Conservation (phyloP, 306 rosid genomes). For the Acacia crassicarpa region DNA sequence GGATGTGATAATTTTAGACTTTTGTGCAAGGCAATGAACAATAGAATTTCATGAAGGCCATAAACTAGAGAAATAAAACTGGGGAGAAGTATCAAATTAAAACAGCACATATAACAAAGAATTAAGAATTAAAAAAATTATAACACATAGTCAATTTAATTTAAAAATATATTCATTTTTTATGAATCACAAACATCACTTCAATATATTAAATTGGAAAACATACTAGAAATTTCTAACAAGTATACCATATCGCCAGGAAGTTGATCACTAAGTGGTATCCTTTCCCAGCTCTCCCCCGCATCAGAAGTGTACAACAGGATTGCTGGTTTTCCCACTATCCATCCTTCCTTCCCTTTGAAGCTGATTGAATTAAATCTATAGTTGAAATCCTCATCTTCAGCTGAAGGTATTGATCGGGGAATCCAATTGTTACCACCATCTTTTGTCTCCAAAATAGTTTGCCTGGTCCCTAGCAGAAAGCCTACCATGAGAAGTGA, state of each 20-base stretch:
- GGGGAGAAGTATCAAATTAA: neutral
- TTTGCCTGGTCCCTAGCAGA: slow-evolving; percentile 86
- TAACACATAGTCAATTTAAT: neutral
- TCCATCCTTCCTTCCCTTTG: slow-evolving; percentile 95
- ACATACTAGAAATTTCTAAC: neutral
- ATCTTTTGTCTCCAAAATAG: slow-evolving; percentile 89
- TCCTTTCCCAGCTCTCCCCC: slow-evolving; percentile 89
- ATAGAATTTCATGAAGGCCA: neutral
- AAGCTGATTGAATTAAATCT: slow-evolving; percentile 91
- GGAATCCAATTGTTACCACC: slow-evolving; percentile 88
- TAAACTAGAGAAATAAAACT: neutral
- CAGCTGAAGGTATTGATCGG: slow-evolving; percentile 92
- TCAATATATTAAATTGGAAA: neutral
- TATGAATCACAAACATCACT: neutral
- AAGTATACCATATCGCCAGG: slow-evolving; percentile 88
- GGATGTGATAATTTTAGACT: neutral
- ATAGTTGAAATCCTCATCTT: slow-evolving; percentile 94
- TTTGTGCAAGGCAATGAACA: neutral
- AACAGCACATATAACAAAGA: neutral
- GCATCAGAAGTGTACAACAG: slow-evolving; percentile 83
- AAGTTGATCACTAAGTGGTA: slow-evolving; percentile 85
- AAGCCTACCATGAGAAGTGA: slow-evolving; percentile 57
- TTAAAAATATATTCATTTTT: neutral
- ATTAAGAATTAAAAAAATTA: neutral
- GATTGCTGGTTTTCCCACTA: slow-evolving; percentile 91